A percentile compares a stretch with the other conserved stretches of the same genome.
Evolutionary conservation across 73 alveolate genomes (phyloP).

Genomic region (Paramecium biaurelia): DNA sequence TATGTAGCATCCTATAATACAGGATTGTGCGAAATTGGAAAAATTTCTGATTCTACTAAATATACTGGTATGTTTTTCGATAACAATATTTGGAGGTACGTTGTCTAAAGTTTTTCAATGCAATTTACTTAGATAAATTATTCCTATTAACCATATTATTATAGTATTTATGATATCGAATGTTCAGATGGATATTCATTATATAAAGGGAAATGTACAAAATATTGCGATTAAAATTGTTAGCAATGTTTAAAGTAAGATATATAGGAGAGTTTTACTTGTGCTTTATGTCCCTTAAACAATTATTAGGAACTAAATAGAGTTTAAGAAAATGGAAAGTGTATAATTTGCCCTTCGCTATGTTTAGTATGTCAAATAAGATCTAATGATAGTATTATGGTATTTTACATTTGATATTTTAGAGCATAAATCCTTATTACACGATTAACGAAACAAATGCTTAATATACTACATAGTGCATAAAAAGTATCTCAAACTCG

Average conservation of each 20-base stretch:
- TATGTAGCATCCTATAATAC: neutral
- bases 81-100: neutral
- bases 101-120: neutral
- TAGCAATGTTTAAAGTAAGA: neutral
- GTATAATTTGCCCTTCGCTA: neutral
- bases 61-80: too few species aligned
- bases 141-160: neutral
- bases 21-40: neutral
- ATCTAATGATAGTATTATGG: neutral
- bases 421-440: neutral
- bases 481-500: neutral
- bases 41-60: too few species aligned
- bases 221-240: neutral
- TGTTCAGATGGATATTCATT: neutral
- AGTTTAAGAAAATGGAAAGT: neutral
- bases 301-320: neutral
- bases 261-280: neutral
- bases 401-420: neutral
- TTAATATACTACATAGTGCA: neutral
- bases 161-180: neutral
- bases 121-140: neutral
- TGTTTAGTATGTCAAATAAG: neutral
- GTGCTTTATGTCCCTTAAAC: neutral
- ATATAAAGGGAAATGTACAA: neutral
- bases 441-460: neutral